A percentile compares a stretch with the other conserved stretches of the same genome.
These are phyloP conservation scores for Vaccinium corymbosum DNA, from an alignment of 148 eudicot genomes.

Conservation along the genomic window DNA sequence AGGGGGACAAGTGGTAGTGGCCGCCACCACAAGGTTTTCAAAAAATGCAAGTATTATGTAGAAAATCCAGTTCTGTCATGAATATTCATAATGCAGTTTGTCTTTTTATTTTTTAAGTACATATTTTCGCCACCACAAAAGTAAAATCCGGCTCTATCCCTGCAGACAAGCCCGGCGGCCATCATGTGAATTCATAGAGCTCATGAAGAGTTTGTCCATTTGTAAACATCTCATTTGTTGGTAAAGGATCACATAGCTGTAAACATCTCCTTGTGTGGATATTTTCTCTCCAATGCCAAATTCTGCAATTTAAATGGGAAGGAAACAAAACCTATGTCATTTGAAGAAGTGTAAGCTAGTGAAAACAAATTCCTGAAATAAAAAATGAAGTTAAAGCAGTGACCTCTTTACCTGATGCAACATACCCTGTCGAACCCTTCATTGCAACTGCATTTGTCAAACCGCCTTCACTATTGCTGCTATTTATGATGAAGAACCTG, in stretches of 20 bases:
- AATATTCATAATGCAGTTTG: too few species aligned
- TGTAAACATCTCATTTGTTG: background rate
- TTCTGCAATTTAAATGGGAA: background rate
- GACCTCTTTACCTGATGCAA: background rate
- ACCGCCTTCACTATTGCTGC: background rate
- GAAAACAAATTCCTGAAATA: background rate
- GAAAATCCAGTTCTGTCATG: too few species aligned
- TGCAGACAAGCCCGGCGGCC: too few species aligned
- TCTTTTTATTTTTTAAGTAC: too few species aligned
- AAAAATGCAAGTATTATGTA: too few species aligned
- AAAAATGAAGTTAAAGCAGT: background rate
- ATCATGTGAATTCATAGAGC: background rate
- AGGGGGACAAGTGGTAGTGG: too few species aligned
- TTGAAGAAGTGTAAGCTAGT: background rate
- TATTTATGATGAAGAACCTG: background rate
- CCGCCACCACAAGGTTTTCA: too few species aligned
- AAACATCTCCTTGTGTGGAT: slow-evolving; percentile 1
- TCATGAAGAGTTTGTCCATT: background rate
- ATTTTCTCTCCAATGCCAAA: background rate
- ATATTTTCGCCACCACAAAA: too few species aligned
- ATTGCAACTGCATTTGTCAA: slow-evolving; percentile 3
- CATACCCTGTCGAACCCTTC: slow-evolving; percentile 8
- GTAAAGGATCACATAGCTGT: background rate
- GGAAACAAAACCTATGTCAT: background rate
- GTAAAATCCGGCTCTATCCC: too few species aligned